These are phyloP conservation scores for Mycena albidolilacea DNA, from an alignment of 768 basidiomycete genomes.

Conservation along the genomic window DNA sequence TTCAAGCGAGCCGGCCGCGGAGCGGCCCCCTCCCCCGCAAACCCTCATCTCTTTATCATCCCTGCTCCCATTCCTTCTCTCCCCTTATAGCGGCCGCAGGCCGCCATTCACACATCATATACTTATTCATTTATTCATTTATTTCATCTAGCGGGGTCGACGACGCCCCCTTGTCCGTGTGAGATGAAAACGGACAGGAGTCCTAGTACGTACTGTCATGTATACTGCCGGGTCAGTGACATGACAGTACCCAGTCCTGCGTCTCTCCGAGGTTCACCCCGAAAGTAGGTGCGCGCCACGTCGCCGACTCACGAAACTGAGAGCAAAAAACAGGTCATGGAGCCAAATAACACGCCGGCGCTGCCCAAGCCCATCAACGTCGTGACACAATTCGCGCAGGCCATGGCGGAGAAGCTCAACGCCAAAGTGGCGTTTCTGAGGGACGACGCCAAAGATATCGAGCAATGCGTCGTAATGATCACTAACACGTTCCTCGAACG, in stretches of 20 bases:
- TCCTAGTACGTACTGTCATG: too few relatives aligned
- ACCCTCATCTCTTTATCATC: too few relatives aligned
- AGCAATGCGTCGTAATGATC: constrained; percentile 4
- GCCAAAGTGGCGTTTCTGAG: constrained; percentile 4
- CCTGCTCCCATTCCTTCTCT: too few relatives aligned
- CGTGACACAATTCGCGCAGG: neutral
- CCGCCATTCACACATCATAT: too few relatives aligned
- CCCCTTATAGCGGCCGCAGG: too few relatives aligned
- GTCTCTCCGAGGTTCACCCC: neutral
- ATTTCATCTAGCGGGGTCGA: too few relatives aligned
- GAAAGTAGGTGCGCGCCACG: neutral
- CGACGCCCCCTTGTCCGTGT: too few relatives aligned
- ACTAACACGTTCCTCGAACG: neutral
- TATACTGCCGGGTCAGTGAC: too few relatives aligned
- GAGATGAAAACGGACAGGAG: too few relatives aligned
- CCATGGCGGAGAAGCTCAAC: constrained; percentile 7
- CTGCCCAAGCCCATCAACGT: neutral
- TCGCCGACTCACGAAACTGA: neutral
- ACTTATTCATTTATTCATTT: too few relatives aligned
- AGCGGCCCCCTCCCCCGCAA: too few relatives aligned
- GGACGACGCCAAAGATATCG: neutral
- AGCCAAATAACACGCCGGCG: constrained; percentile 2
- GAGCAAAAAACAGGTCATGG: constrained; percentile 5
- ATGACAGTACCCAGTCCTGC: constrained; percentile 2
- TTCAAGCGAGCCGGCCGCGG: too few relatives aligned